Percentiles rank a stretch among this genome's conserved stretches.
Evolutionary conservation across 257 asterid genomes (phyloP).

Genomic region (Fraxinus americana): DNA sequence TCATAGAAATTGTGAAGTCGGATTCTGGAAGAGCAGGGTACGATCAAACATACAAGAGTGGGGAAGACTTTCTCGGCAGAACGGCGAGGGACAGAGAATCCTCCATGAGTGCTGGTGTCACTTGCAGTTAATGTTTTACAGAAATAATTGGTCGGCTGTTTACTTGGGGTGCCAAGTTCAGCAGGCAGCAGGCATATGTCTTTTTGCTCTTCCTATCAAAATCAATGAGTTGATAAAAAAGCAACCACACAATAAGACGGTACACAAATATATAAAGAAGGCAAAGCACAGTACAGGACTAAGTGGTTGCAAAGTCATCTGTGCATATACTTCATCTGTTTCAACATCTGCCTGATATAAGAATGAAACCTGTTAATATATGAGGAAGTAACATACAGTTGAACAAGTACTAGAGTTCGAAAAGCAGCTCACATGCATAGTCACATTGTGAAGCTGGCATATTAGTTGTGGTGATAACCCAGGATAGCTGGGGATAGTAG

Average conservation of each 20-base stretch:
- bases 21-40: not conserved
- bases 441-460: slow-evolving; percentile 94
- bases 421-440: slow-evolving; percentile 77
- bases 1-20: not conserved
- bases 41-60: slow-evolving; percentile 66
- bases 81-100: slow-evolving; percentile 97
- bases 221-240: slow-evolving; percentile 13
- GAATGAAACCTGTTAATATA: not conserved
- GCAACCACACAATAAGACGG: slow-evolving; percentile 15
- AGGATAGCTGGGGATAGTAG: slow-evolving; percentile 81
- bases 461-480: slow-evolving; percentile 89
- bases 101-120: slow-evolving; percentile 97
- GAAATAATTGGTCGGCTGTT: slow-evolving; percentile 91
- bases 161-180: slow-evolving; percentile 86
- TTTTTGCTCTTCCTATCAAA: slow-evolving; percentile 89
- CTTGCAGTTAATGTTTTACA: slow-evolving; percentile 93
- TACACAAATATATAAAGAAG: slow-evolving; percentile 5
- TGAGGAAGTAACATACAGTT: not conserved
- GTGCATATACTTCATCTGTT: slow-evolving; percentile 95
- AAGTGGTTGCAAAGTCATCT: slow-evolving; percentile 94
- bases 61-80: slow-evolving; percentile 99
- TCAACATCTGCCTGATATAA: slow-evolving; percentile 86
- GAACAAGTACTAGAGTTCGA: not conserved
- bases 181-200: slow-evolving; percentile 83
- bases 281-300: slow-evolving; percentile 57